Evolutionary conservation across 768 basidiomycete genomes (phyloP).

Genomic region (Serendipita sp.): DNA sequence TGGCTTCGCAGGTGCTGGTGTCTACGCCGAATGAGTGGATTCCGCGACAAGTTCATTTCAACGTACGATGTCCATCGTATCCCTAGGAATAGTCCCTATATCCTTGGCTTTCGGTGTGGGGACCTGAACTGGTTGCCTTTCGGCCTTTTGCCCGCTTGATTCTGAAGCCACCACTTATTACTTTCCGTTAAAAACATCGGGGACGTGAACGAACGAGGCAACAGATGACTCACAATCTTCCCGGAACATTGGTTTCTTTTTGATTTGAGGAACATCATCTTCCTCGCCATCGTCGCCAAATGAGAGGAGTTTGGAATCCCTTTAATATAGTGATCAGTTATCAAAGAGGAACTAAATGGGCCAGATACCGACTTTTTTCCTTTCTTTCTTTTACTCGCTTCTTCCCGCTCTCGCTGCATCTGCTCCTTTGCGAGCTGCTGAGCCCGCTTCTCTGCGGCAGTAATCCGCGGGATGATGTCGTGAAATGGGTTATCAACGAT

Average conservation of each 20-base stretch:
- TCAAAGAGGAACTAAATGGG: background rate
- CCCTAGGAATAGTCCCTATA: background rate
- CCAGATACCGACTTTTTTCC: slow-evolving; percentile 64
- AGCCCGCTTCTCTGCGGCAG: slow-evolving; percentile 74
- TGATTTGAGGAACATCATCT: slow-evolving; percentile 35
- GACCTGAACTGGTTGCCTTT: background rate
- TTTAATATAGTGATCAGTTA: slow-evolving; percentile 19
- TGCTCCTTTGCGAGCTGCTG: slow-evolving; percentile 72
- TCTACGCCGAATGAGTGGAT: no score
- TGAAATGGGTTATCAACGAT: slow-evolving; percentile 90
- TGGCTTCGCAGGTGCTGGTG: no score
- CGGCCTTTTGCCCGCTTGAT: background rate
- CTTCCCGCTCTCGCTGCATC: slow-evolving; percentile 64
- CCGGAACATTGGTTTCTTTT: slow-evolving; percentile 70
- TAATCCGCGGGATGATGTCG: slow-evolving; percentile 92
- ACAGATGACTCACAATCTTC: slow-evolving; percentile 69
- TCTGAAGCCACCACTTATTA: background rate
- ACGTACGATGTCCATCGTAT: background rate
- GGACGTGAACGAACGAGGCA: background rate
- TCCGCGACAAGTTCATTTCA: no score
- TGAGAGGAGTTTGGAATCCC: slow-evolving; percentile 79
- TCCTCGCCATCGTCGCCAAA: slow-evolving; percentile 63
- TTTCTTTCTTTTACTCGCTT: slow-evolving; percentile 49
- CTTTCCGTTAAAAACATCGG: background rate
- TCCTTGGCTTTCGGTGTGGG: background rate